Conservation (phyloP, 2,329 filamentous ascomycete genomes). For the Xylariaceae sp. region DNA sequence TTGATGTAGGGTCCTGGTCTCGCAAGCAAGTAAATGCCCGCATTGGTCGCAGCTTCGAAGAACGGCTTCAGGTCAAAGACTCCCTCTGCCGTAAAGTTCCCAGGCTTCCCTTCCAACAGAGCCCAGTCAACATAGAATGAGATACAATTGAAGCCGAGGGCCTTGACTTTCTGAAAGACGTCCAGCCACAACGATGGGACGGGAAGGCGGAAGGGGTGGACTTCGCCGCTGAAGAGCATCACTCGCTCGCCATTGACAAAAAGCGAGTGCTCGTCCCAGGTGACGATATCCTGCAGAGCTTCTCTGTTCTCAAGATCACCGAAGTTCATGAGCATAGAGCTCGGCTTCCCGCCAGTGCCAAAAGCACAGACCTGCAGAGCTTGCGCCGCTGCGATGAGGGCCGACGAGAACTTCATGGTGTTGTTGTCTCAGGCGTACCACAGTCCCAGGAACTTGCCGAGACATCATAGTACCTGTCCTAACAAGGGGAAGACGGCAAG, state of each 20-base stretch:
- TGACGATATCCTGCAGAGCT: slow-evolving; percentile 26
- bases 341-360: slow-evolving; percentile 9
- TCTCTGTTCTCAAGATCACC: neutral
- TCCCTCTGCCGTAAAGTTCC: slow-evolving; percentile 64
- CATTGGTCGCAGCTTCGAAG: slow-evolving; percentile 67
- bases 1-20: slow-evolving; percentile 72
- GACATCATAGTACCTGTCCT: too few species aligned
- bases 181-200: slow-evolving; percentile 56
- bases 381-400: slow-evolving; percentile 7
- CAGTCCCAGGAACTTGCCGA: too few species aligned
- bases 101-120: slow-evolving; percentile 67
- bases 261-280: slow-evolving; percentile 64
- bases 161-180: slow-evolving; percentile 77
- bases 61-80: slow-evolving; percentile 70
- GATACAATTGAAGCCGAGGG: slow-evolving; percentile 72
- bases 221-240: slow-evolving; percentile 63
- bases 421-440: too few species aligned
- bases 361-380: slow-evolving; percentile 11
- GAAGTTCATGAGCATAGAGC: slow-evolving; percentile 10
- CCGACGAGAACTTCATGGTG: neutral
- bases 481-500: too few species aligned
- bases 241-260: slow-evolving; percentile 63
- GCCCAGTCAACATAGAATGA: slow-evolving; percentile 80
- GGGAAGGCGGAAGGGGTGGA: slow-evolving; percentile 55
- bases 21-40: slow-evolving; percentile 70